Base-by-base conservation (phyloP, 2,329 filamentous ascomycete species). In the Diaporthe sp. region DNA sequence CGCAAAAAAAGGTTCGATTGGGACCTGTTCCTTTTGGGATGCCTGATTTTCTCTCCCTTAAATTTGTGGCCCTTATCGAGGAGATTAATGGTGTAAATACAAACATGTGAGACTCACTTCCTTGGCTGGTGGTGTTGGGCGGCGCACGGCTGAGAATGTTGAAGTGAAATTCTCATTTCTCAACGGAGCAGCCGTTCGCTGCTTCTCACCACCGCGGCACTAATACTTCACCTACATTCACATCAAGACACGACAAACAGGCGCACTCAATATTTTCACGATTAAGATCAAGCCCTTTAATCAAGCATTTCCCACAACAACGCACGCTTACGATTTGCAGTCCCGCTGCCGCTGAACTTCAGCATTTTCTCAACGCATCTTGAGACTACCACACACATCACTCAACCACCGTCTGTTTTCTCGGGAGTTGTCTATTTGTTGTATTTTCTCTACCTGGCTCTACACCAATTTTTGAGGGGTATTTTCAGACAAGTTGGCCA, bases 381-480 rank as follows among this genome's bases (percentile, higher is more conserved):
- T 19, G 8, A 19, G 31, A 31, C 17, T 5, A 37, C 7, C 19
- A 58, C 25, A 44, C 17, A 72, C 25, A 34, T 4, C 44, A 31
- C 17, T 31, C 7, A 3, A 13, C 13, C 9, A 10, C 25, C 4
- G n/a, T 6, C 13, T 53, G 7, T 42, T 17, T 6, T 28, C 17
- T 51, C 22, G 53, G 17, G 34, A 17, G 28, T 25, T 65, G 34
- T 61, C 46, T 71, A 53, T 57, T 55, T 8, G 34, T 55, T 34
- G 1, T 31, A 25, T 71, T 58, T 76, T 58, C 42, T 73, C 71
- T 74, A 73, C 57, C 44, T 70, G 42, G 28, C 6, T 72, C 39
- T 67, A n/a, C 53, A 25, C 71, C 71, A 55, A 19, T 37, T 74
- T 73, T 76, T 51, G 17, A 44, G 53, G 53, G 55, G 70, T 61